Percentiles rank a stretch among this genome's conserved stretches.
Evolutionary conservation across 139 green algal genomes (phyloP).

Genomic region (Tetraselmis chui): DNA sequence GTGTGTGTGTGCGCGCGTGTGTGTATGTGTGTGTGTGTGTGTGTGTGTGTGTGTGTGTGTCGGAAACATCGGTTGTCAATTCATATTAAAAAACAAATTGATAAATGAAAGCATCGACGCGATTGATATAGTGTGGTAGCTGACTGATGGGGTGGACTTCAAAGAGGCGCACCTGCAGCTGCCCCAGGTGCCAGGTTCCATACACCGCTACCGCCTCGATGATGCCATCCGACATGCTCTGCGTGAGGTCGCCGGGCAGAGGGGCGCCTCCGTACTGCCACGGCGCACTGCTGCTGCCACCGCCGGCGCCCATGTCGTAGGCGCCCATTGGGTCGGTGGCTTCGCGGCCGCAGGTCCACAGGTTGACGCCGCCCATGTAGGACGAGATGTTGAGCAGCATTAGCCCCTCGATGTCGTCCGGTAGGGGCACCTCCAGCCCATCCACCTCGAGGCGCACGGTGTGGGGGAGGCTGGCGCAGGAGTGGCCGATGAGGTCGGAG

Average conservation of each 20-base stretch:
- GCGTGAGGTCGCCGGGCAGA: neutral
- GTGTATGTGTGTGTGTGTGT: no score
- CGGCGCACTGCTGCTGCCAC: neutral
- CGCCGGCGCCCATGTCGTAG: neutral
- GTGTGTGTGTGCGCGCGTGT: no score
- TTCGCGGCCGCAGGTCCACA: conserved; percentile 31
- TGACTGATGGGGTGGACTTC: no score
- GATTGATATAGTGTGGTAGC: no score
- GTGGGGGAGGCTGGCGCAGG: conserved; percentile 38
- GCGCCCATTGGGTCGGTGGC: neutral
- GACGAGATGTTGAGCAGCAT: conserved; percentile 66
- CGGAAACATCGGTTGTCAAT: no score
- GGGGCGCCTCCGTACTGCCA: neutral
- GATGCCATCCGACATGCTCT: conserved; percentile 33
- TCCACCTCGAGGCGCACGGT: conserved; percentile 59
- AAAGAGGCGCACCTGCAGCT: no score
- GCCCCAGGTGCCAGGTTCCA: conserved; percentile 65
- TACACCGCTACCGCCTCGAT: conserved; percentile 68
- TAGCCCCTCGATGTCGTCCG: conserved; percentile 54
- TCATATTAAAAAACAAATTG: no score
- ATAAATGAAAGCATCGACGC: no score
- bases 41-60: no score
- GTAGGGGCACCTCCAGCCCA: conserved; percentile 44
- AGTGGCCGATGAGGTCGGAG: conserved; percentile 56
- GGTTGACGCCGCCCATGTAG: conserved; percentile 61